A percentile compares a stretch with the other conserved stretches of the same genome.
Conservation (phyloP, 2,329 filamentous ascomycete species). For the Grosmannia penicillata region DNA sequence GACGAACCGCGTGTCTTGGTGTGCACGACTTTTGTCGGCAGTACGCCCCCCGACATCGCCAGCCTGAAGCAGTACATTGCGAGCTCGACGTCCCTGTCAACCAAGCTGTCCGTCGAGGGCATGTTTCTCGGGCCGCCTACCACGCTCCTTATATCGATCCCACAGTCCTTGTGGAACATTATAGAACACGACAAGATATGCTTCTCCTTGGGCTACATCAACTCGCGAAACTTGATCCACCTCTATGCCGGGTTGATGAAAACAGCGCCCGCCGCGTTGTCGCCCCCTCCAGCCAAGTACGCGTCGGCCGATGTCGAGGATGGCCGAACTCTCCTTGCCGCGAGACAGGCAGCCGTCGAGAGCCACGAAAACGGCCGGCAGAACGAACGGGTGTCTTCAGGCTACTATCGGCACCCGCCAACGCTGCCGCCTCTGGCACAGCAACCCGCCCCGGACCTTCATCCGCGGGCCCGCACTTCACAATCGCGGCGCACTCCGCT, state of each 20-base stretch:
- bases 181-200: constrained; percentile 54
- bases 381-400: background rate
- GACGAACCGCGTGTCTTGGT: constrained; percentile 49
- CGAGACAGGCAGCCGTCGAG: constrained; percentile 26
- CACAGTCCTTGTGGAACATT: constrained; percentile 45
- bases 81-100: constrained; percentile 37
- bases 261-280: constrained; percentile 14
- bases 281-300: constrained; percentile 10
- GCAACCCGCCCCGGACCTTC: background rate
- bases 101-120: constrained; percentile 48
- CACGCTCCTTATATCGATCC: constrained; percentile 52
- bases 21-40: constrained; percentile 52
- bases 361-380: background rate
- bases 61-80: constrained; percentile 54
- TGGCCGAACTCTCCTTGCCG: constrained; percentile 39
- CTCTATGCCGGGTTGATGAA: constrained; percentile 45
- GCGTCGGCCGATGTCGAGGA: constrained; percentile 40
- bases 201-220: constrained; percentile 49
- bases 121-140: constrained; percentile 55
- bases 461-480: too few species aligned
- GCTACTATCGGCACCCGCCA: constrained; percentile 5
- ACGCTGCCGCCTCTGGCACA: background rate
- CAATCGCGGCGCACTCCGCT: constrained; percentile 1
- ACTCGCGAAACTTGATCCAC: constrained; percentile 51
- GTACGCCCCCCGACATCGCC: constrained; percentile 50